phyloP scores from a whole-genome alignment of 345 rosid species.

The Bretschneidera sinensis region DNA sequence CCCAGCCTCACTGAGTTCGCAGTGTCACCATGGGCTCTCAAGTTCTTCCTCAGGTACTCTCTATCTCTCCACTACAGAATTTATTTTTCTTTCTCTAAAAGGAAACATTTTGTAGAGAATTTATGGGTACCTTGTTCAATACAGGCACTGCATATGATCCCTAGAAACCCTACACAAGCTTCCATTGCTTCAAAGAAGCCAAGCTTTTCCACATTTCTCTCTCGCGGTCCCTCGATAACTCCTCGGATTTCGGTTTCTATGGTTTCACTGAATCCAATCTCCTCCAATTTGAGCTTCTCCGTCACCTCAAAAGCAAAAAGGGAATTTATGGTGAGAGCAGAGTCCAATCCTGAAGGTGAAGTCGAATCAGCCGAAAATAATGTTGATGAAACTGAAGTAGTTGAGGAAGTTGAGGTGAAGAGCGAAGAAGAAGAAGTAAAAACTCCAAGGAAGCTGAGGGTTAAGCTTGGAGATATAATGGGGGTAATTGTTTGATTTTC shows the following conservation, averaged over 20 bases:
- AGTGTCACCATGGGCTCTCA: no score
- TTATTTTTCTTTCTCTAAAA: no score
- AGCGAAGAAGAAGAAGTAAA: constrained; percentile 34
- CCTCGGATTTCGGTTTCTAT: constrained; percentile 24
- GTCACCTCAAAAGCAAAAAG: constrained; percentile 28
- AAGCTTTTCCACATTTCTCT: constrained; percentile 36
- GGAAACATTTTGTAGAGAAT: background rate
- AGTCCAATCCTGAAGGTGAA: constrained; percentile 36
- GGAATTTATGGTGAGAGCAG: constrained; percentile 53
- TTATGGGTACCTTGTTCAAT: background rate
- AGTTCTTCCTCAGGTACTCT: no score
- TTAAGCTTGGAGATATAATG: constrained; percentile 68
- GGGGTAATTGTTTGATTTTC: constrained; percentile 39
- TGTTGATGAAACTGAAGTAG: constrained; percentile 21
- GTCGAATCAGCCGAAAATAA: constrained; percentile 29
- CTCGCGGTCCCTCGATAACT: constrained; percentile 22
- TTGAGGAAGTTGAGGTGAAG: constrained; percentile 19
- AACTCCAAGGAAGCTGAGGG: constrained; percentile 44
- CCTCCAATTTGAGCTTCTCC: constrained; percentile 25
- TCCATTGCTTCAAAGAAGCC: constrained; percentile 28
- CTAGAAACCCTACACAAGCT: constrained; percentile 31
- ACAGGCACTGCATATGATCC: constrained; percentile 50
- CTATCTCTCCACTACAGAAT: no score
- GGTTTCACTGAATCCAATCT: constrained; percentile 27
- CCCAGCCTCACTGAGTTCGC: no score